Evolutionary conservation across 306 rosid genomes (phyloP).

Genomic region (Potentilla sterilis): DNA sequence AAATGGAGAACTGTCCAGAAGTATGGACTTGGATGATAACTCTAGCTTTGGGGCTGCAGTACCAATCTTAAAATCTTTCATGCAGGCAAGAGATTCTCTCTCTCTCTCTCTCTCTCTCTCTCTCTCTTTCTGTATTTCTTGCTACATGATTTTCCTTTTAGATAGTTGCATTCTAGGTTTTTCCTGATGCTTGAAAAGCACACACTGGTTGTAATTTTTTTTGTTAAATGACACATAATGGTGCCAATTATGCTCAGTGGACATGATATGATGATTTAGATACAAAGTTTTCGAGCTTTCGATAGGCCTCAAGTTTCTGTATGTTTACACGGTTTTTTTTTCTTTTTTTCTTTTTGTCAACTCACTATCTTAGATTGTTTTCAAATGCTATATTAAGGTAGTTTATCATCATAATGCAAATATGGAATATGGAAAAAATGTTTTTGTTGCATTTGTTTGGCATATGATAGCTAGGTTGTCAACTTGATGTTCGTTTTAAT

Average conservation of each 20-base stretch:
- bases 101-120: conserved; percentile 2
- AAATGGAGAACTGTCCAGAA: conserved; percentile 73
- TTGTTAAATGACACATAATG: background rate
- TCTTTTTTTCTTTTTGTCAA: background rate
- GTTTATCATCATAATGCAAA: background rate
- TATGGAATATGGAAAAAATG: background rate
- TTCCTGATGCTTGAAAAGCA: background rate
- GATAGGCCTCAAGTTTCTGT: background rate
- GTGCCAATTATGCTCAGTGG: background rate
- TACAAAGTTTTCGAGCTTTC: background rate
- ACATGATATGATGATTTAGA: background rate
- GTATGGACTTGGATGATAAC: conserved; percentile 73
- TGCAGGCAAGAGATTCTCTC: conserved; percentile 58
- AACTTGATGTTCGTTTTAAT: conserved; percentile 11
- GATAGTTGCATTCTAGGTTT: background rate
- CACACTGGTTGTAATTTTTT: background rate
- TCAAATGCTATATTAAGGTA: background rate
- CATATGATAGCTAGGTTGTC: conserved; percentile 18
- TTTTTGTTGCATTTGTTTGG: conserved; percentile 9
- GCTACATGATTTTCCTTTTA: background rate
- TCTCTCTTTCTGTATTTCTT: conserved; percentile 16
- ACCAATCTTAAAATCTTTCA: conserved; percentile 87
- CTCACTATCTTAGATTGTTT: background rate
- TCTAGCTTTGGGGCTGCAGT: conserved; percentile 87
- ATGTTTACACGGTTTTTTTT: background rate